Base-by-base conservation (phyloP, 371 early-diverging fungal genomes). In the Coemansia sp. region DNA sequence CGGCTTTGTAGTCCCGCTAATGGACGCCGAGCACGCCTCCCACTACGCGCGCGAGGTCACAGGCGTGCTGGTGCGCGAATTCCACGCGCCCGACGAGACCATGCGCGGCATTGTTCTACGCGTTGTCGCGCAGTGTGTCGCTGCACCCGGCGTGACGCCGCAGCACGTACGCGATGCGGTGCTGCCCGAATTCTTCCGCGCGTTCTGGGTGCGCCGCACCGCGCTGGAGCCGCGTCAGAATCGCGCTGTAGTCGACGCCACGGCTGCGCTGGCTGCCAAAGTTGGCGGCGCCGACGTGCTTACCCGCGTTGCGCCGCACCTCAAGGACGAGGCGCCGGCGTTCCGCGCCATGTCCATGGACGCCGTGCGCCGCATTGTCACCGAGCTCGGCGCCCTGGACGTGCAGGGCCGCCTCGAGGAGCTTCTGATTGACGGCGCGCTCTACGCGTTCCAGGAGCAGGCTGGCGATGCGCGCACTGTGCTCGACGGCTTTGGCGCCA, bases 331-430 rank as follows among this genome's bases (percentile, higher is more conserved):
- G 63, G 87, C 90, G 8, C 96, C 95, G 67, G 90, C 92, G 35
- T 95, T 90, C 77, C 88, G 99, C 32, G 92, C 90, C 78, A 96
- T 99, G 98, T 93, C 91, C 9, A 93, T 96, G 95, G 97, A 97
- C 71, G 91, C 95, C 0, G 89, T 96, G 45, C 92, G 91, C 62
- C 88, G 88, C 62, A 88, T 94, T 11, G 83, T 96, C 6, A 68
- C 86, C 30, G 76, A 79, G 30, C 78, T 95, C 45, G 96, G 98
- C 51, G 90, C 91, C 4, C 86, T 94, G 9, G 98, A 96, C 78
- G 86, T 97, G 47, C 94, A 95, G 69, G 87, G 85, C 16, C 86
- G 95, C 26, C 79, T 95, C 57, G 96, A 95, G 78, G 93, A 94
- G 79, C 79, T 88, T 14, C 79, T 98, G 67, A 92, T 98, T 62